Percentiles rank a stretch among this genome's conserved stretches.
Evolutionary conservation across 2,329 filamentous ascomycete species (phyloP).

Genomic region (Pseudogymnoascus sp.): DNA sequence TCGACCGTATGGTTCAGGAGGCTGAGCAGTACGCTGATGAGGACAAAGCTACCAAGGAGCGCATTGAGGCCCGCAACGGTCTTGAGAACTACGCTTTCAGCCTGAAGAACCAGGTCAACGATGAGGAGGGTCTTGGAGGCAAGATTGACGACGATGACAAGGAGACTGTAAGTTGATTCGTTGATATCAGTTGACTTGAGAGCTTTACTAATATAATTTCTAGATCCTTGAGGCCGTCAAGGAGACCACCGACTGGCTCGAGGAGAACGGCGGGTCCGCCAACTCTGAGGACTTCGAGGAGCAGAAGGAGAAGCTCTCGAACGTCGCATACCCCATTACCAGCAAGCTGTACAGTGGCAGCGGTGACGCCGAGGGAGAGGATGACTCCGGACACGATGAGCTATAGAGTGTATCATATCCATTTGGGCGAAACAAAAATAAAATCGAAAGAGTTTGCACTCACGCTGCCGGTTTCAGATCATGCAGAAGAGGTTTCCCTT

Average conservation of each 20-base stretch:
- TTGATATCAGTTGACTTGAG: constrained; percentile 6
- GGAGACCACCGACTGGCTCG: constrained; percentile 94
- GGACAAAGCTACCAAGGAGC: constrained; percentile 95
- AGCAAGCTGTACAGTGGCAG: constrained; percentile 81
- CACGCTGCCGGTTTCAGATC: not conserved
- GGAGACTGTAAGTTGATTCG: constrained; percentile 62
- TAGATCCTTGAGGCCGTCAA: constrained; percentile 89
- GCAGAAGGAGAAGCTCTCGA: constrained; percentile 98
- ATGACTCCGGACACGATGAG: constrained; percentile 77
- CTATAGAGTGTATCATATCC: constrained; percentile 45
- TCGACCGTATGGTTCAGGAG: constrained; percentile 97
- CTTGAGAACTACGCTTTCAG: constrained; percentile 99
- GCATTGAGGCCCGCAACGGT: constrained; percentile 91
- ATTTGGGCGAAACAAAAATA: constrained; percentile 2
- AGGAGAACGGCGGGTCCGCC: constrained; percentile 83
- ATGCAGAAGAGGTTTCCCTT: not conserved
- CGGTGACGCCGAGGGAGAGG: constrained; percentile 55
- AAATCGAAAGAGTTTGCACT: not conserved
- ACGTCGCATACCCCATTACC: constrained; percentile 96
- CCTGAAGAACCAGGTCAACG: constrained; percentile 98
- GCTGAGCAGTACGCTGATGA: constrained; percentile 98
- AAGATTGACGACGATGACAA: constrained; percentile 99
- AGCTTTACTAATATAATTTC: constrained; percentile 28
- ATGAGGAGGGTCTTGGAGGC: constrained; percentile 91
- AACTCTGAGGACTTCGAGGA: constrained; percentile 94